Conservation (phyloP, 2,329 filamentous ascomycete genomes). For the Epichloe elymi region DNA sequence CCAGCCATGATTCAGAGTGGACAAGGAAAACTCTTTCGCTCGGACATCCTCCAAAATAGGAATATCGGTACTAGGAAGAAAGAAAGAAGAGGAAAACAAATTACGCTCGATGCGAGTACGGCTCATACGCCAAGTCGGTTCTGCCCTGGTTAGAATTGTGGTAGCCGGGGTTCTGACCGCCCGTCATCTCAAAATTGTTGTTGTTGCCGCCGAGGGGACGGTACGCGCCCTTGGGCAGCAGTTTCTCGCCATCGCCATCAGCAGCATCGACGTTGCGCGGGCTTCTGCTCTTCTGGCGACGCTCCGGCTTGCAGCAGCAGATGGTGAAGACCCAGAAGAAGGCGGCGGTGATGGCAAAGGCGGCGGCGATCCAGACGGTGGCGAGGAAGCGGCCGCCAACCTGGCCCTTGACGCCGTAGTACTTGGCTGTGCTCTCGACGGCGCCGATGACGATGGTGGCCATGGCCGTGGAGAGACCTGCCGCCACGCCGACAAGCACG, state of each 20-base stretch:
- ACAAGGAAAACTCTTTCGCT: neutral
- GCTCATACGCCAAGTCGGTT: conserved; percentile 48
- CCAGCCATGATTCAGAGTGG: neutral
- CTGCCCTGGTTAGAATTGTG: conserved; percentile 26
- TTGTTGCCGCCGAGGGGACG: conserved; percentile 16
- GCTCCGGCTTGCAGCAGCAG: conserved; percentile 68
- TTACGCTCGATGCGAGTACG: conserved; percentile 46
- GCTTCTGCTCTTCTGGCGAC: conserved; percentile 19
- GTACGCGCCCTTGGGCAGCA: conserved; percentile 27
- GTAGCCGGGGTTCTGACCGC: conserved; percentile 13
- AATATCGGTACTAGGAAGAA: neutral
- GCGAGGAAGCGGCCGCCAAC: conserved; percentile 60
- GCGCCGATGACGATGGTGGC: conserved; percentile 53
- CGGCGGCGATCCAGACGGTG: conserved; percentile 66
- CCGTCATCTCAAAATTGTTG: conserved; percentile 23
- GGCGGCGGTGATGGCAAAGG: conserved; percentile 59
- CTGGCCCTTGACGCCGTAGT: conserved; percentile 55
- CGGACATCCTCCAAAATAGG: neutral
- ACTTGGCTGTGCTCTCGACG: conserved; percentile 40
- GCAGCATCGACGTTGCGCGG: conserved; percentile 16
- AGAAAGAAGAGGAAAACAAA: neutral
- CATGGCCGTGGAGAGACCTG: conserved; percentile 61
- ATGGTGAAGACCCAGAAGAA: conserved; percentile 87
- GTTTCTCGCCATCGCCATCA: conserved; percentile 41
- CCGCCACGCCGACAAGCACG: conserved; percentile 43